These are phyloP conservation scores for Hibiscus tridactylites DNA, from an alignment of 345 rosid genomes.

Conservation along the genomic window DNA sequence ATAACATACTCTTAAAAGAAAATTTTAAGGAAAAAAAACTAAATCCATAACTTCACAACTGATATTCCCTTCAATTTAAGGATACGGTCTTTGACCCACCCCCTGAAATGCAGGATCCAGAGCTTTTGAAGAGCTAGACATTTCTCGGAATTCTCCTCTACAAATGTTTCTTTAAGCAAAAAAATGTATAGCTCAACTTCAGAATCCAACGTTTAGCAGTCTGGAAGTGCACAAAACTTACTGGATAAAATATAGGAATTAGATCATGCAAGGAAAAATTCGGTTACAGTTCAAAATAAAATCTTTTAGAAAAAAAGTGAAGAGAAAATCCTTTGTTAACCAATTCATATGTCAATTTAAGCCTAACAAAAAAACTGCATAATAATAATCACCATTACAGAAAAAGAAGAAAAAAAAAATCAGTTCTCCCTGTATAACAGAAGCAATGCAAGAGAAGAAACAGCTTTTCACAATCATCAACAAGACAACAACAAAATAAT, in stretches of 20 bases:
- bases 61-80: background rate
- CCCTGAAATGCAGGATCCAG: background rate
- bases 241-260: background rate
- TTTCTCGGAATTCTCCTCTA: background rate
- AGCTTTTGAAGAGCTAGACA: background rate
- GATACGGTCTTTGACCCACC: background rate
- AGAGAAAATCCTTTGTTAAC: background rate
- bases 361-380: too few species aligned
- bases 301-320: background rate
- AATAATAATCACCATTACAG: background rate
- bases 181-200: background rate
- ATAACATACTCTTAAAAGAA: background rate
- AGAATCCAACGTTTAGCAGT: slow-evolving; percentile 9
- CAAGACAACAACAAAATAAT: background rate
- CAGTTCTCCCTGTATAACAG: background rate
- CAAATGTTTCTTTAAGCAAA: background rate
- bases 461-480: background rate
- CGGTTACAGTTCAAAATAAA: background rate
- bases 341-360: background rate
- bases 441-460: background rate
- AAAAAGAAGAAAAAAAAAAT: background rate
- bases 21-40: background rate
- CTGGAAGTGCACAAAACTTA: slow-evolving; percentile 8
- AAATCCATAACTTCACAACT: background rate
- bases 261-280: background rate